Evolutionary conservation across 495 filamentous ascomycete genomes (phyloP), one percentile per base, ranked within the genome.

Genomic region (Penicillium paxilli): DNA sequence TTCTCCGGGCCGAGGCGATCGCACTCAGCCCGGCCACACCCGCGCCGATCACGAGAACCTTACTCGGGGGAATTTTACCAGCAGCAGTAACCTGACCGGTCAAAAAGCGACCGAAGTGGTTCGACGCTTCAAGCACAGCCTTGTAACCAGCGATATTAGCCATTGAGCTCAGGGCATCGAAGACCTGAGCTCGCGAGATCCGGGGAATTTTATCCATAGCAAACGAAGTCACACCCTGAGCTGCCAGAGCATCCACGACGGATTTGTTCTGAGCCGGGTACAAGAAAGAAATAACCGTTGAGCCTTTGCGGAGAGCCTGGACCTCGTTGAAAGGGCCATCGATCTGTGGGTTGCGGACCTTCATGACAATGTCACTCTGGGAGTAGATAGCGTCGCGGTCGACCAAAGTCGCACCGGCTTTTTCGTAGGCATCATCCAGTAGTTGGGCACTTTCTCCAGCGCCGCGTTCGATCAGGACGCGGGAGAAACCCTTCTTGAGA

Each of bases 101-200:
- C 52, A 93, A 69, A 61, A 90, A 93, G 35, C 88, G 84, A 51
- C 88, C 89, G 66, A 91, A 93, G 59, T 85, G 81, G 67, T 91
- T 92, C 1, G 88, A 90, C 2, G 89, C 89, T 63, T 92, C 88
- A 45, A 93, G 69, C 1, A 93, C 87, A 16, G 88, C 89, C 66
- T 91, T 93, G 70, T 93, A 93, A 4, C 89, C 89, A 17, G 89
- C 88, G 67, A 91, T 93, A 55, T 93, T 93, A 51, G 89, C 88
- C 89, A 92, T 92, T 9, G 87, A 90, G 65, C 86, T 73, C 40
- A 57, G 72, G 11, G 88, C 89, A 70, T 93, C 89, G 62, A 91
- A 93, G 7, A 83, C 81, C 59, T 91, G 88, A 1, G 88, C 87
- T n/a, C 88, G 79, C 0, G 89, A 92, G 57, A 93, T 91, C 25